A percentile compares a stretch with the other conserved stretches of the same genome.
Conservation (phyloP, 2,329 filamentous ascomycete genomes). For the Ophiognomonia clavigignenti-juglandacearum region DNA sequence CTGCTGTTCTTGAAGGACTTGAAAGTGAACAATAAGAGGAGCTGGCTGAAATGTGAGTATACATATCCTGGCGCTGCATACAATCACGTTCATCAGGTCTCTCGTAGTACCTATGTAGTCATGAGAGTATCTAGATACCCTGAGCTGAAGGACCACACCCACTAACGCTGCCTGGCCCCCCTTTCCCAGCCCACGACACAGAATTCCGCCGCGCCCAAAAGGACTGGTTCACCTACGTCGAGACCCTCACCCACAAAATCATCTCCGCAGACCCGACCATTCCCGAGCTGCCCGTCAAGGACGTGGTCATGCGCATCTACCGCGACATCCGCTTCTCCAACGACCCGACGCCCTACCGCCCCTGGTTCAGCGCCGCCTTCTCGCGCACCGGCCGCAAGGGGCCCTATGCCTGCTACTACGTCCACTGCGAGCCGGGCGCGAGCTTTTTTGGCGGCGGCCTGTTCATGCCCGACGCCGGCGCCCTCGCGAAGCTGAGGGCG, state of each 20-base stretch:
- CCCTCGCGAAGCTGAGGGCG: slow-evolving; percentile 63
- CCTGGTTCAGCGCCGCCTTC: slow-evolving; percentile 81
- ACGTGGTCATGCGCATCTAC: slow-evolving; percentile 84
- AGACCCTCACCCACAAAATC: slow-evolving; percentile 65
- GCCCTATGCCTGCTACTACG: slow-evolving; percentile 82
- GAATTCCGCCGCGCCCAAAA: slow-evolving; percentile 74
- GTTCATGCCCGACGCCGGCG: slow-evolving; percentile 68
- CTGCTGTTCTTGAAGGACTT: slow-evolving; percentile 53
- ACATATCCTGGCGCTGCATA: background rate
- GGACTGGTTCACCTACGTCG: slow-evolving; percentile 78
- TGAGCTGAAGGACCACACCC: too few relatives aligned
- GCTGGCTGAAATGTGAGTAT: slow-evolving; percentile 53
- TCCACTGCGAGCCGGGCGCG: slow-evolving; percentile 70
- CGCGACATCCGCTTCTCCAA: slow-evolving; percentile 80
- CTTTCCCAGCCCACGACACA: slow-evolving; percentile 62
- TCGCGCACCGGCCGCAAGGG: slow-evolving; percentile 84
- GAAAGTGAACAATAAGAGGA: slow-evolving; percentile 53
- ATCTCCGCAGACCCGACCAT: slow-evolving; percentile 72
- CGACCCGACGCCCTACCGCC: slow-evolving; percentile 85
- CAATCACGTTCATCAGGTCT: too few relatives aligned
- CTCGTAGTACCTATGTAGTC: too few relatives aligned
- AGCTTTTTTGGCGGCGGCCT: slow-evolving; percentile 77
- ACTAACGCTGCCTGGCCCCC: slow-evolving; percentile 1
- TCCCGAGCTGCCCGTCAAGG: slow-evolving; percentile 80
- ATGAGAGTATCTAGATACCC: too few relatives aligned